Conservation (phyloP, 2,329 filamentous ascomycete species). For the Diaporthe sp. region DNA sequence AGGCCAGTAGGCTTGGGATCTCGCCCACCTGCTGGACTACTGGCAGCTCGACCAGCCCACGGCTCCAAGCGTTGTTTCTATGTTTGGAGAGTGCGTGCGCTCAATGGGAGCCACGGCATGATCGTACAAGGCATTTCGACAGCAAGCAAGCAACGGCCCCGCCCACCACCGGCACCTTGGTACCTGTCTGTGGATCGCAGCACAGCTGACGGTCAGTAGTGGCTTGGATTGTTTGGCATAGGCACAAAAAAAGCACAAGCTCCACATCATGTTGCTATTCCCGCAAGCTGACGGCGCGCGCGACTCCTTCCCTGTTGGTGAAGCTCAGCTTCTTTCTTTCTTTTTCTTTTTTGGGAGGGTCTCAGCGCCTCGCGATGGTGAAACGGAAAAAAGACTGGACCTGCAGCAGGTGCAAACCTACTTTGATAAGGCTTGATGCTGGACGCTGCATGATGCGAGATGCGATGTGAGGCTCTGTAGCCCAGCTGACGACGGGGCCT, state of each 20-base stretch:
- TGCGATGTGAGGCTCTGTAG: constrained; percentile 29
- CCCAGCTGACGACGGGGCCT: constrained; percentile 23
- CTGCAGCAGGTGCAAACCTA: constrained; percentile 29
- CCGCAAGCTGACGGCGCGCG: constrained; percentile 17
- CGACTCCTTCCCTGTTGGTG: neutral
- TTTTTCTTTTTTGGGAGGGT: neutral
- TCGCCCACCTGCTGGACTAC: constrained; percentile 3
- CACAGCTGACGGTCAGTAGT: constrained; percentile 11
- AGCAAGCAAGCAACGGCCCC: constrained; percentile 29
- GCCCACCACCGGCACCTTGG: constrained; percentile 9
- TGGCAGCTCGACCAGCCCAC: constrained; percentile 6
- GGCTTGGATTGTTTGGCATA: constrained; percentile 24
- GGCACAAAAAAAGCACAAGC: constrained; percentile 28
- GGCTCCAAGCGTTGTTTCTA: constrained; percentile 19
- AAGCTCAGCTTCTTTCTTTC: constrained; percentile 1
- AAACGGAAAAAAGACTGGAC: constrained; percentile 33
- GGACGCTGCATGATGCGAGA: constrained; percentile 27
- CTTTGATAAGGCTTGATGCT: constrained; percentile 14
- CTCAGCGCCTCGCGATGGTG: constrained; percentile 32
- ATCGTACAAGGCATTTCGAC: constrained; percentile 19
- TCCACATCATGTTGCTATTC: constrained; percentile 22
- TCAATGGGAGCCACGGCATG: constrained; percentile 1
- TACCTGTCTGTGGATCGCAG: constrained; percentile 20
- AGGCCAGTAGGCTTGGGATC: constrained; percentile 29
- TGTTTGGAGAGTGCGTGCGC: constrained; percentile 30